Percentiles rank a stretch among this genome's conserved stretches.
Conservation (phyloP, 1,284 basidiomycete species). For the Ustilago curta region DNA sequence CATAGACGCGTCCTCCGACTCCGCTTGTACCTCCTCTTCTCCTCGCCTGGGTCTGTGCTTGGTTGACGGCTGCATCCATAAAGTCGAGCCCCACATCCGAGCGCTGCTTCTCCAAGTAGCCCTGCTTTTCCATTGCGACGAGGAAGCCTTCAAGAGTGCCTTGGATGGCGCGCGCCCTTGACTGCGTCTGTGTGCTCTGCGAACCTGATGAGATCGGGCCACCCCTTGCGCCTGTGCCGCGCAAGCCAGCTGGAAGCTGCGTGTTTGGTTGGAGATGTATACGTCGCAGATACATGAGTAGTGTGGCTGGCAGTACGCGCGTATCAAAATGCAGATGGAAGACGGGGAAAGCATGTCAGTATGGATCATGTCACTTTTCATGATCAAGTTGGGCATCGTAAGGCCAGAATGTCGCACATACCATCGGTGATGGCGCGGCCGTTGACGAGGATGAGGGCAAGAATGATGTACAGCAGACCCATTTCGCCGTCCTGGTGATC, state of each 20-base stretch:
- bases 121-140: constrained; percentile 46
- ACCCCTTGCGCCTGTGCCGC: constrained; percentile 28
- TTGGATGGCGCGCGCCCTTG: constrained; percentile 23
- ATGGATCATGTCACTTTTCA: background rate
- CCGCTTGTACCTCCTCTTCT: constrained; percentile 27
- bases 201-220: constrained; percentile 20
- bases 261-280: constrained; percentile 32
- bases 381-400: background rate
- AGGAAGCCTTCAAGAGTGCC: constrained; percentile 57
- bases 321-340: too few species aligned
- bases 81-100: constrained; percentile 32
- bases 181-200: constrained; percentile 43
- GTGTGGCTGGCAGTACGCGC: constrained; percentile 22
- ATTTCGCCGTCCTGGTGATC: constrained; percentile 57
- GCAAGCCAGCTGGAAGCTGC: constrained; percentile 26
- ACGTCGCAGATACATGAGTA: constrained; percentile 34
- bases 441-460: constrained; percentile 68
- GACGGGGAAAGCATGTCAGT: constrained; percentile 2
- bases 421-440: constrained; percentile 65
- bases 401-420: constrained; percentile 22
- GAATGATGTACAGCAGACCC: constrained; percentile 65
- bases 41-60: constrained; percentile 24
- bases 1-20: constrained; percentile 8
- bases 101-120: constrained; percentile 63
- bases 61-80: constrained; percentile 30